Percentiles rank a stretch among this genome's conserved stretches.
phyloP scores from a whole-genome alignment of 2,329 filamentous ascomycete genomes.

The Pestalotiopsis sp. region DNA sequence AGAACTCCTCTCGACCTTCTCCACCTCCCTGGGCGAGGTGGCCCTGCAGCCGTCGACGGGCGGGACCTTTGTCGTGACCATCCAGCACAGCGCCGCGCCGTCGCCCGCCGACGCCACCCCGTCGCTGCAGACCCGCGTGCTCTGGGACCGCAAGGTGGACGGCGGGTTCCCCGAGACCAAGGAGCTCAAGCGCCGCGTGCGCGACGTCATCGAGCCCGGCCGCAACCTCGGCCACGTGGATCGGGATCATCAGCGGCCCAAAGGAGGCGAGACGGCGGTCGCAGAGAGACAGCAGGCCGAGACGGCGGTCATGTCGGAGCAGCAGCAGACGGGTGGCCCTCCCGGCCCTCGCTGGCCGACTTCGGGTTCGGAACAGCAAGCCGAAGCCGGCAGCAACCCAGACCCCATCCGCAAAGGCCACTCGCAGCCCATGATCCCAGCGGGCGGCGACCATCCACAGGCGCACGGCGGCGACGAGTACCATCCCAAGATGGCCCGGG shows the following conservation, averaged over 20 bases:
- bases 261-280: background rate
- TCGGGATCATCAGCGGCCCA: constrained; percentile 40
- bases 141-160: constrained; percentile 89
- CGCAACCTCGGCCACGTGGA: constrained; percentile 84
- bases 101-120: constrained; percentile 37
- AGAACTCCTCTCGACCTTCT: constrained; percentile 93
- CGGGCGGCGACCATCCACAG: background rate
- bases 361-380: background rate
- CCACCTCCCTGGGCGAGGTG: constrained; percentile 81
- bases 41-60: constrained; percentile 84
- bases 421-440: constrained; percentile 11
- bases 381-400: background rate
- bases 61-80: constrained; percentile 78
- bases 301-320: constrained; percentile 4
- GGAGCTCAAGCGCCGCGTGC: constrained; percentile 80
- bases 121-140: constrained; percentile 42
- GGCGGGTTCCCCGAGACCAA: constrained; percentile 95
- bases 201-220: constrained; percentile 80
- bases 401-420: constrained; percentile 8
- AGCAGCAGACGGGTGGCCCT: background rate
- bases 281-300: background rate
- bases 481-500: constrained; percentile 1
- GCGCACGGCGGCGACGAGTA: background rate
- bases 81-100: constrained; percentile 38
- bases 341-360: background rate